phyloP scores from a whole-genome alignment of 306 rosid genomes.

The Spatholobus suberectus region DNA sequence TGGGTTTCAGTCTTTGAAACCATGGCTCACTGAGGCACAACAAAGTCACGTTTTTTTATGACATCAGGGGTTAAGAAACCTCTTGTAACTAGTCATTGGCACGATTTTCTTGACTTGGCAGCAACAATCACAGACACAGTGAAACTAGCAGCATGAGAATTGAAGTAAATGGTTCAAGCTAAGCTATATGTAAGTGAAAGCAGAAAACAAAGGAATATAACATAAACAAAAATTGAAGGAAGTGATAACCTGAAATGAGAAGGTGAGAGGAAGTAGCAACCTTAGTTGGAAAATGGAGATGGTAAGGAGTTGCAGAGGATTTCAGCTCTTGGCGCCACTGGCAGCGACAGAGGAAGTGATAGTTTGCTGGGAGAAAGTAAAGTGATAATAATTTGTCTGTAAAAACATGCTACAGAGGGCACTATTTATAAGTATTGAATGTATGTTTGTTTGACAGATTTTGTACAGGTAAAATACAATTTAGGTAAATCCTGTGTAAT shows the following conservation, averaged over 20 bases:
- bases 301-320: background rate
- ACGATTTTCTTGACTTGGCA: background rate
- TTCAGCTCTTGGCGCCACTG: background rate
- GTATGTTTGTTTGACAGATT: background rate
- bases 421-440: background rate
- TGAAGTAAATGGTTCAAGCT: background rate
- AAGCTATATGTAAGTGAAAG: background rate
- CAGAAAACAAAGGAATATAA: background rate
- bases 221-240: background rate
- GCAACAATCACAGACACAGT: background rate
- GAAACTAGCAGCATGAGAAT: background rate
- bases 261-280: background rate
- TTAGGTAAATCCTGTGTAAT: background rate
- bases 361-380: background rate
- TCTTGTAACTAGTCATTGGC: background rate
- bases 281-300: background rate
- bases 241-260: background rate
- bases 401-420: background rate
- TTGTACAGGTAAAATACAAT: background rate
- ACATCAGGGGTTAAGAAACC: background rate
- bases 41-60: background rate
- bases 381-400: background rate
- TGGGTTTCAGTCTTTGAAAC: background rate
- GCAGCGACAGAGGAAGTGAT: background rate
- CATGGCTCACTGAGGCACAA: background rate